Conservation (phyloP, 164 flowering plant genomes). For the Annona cherimola region DNA sequence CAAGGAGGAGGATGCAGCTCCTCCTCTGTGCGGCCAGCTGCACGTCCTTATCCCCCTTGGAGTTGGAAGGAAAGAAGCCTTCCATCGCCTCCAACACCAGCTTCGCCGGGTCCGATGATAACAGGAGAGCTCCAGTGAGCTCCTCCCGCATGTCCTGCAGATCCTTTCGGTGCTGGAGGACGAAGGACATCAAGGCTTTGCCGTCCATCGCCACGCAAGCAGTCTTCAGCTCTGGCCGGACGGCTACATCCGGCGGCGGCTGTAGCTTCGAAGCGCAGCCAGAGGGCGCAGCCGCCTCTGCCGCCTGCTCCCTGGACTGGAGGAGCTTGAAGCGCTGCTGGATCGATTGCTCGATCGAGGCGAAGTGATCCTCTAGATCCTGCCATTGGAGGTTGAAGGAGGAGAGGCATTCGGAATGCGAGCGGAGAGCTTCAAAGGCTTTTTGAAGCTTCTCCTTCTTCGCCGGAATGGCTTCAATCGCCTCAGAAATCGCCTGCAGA, state of each 20-base stretch:
- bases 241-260: background rate
- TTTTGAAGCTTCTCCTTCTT: constrained; percentile 38
- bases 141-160: constrained; percentile 24
- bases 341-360: constrained; percentile 34
- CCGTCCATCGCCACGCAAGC: constrained; percentile 55
- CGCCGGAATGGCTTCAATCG: constrained; percentile 25
- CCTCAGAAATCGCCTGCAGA: constrained; percentile 29
- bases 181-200: constrained; percentile 35
- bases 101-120: constrained; percentile 41
- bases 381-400: constrained; percentile 51
- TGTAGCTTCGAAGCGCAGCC: background rate
- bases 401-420: constrained; percentile 37
- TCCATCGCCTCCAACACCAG: constrained; percentile 55
- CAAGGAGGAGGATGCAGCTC: constrained; percentile 44
- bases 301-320: constrained; percentile 11
- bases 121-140: constrained; percentile 37
- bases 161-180: constrained; percentile 27
- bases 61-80: constrained; percentile 20
- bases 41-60: constrained; percentile 17
- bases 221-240: constrained; percentile 37
- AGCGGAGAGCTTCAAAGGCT: constrained; percentile 37
- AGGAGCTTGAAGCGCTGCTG: constrained; percentile 20
- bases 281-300: background rate
- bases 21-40: constrained; percentile 22
- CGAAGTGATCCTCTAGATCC: constrained; percentile 56